Conservation (phyloP, 164 flowering plant species). For the Tetrastigma voinierianum region DNA sequence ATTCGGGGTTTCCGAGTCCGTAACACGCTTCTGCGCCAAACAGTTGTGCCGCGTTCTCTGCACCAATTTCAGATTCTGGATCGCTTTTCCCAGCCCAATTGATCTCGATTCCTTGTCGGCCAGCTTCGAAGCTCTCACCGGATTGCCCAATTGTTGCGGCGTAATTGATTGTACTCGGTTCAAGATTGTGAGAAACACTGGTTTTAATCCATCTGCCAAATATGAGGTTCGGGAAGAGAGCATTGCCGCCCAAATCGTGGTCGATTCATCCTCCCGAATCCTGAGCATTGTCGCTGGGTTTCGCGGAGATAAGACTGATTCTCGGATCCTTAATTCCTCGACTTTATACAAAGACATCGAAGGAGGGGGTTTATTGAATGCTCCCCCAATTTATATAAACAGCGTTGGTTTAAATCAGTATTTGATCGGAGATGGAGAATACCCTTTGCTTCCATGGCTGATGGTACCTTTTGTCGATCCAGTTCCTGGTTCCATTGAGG, state of each 20-base stretch:
- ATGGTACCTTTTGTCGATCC: conserved; percentile 56
- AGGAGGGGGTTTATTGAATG: conserved; percentile 41
- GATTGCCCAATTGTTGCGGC: conserved; percentile 83
- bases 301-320: conserved; percentile 51
- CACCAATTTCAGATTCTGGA: conserved; percentile 88
- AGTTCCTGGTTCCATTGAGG: conserved; percentile 38
- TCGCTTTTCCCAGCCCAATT: conserved; percentile 51
- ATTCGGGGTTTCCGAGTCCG: conserved; percentile 55
- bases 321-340: conserved; percentile 44
- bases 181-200: conserved; percentile 13
- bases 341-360: conserved; percentile 54
- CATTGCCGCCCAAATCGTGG: conserved; percentile 71
- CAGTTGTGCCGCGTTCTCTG: conserved; percentile 86
- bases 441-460: conserved; percentile 87
- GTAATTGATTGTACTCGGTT: conserved; percentile 58
- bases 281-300: conserved; percentile 69
- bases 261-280: conserved; percentile 61
- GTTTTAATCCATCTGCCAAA: neutral
- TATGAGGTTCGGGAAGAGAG: conserved; percentile 22
- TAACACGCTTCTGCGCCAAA: conserved; percentile 65
- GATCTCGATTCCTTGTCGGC: conserved; percentile 51
- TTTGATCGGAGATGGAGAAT: conserved; percentile 53
- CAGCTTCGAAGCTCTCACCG: conserved; percentile 39
- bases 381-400: conserved; percentile 22
- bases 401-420: conserved; percentile 55